phyloP scores from a whole-genome alignment of 768 basidiomycete species.

The Daedalea quercina region DNA sequence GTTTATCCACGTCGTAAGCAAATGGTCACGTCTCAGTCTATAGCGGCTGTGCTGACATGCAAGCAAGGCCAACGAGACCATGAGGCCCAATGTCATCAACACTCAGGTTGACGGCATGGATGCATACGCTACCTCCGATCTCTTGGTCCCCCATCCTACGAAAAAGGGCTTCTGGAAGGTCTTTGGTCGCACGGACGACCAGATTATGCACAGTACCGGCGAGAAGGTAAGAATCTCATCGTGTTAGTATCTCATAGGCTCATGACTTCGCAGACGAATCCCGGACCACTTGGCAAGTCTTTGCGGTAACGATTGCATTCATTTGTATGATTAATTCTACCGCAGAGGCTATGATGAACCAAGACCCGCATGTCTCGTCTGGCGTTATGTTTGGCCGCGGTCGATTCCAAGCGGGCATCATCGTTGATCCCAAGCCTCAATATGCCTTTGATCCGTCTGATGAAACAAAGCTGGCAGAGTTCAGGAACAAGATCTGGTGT shows the following conservation, averaged over 20 bases:
- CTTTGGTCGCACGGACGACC: slow-evolving; percentile 38
- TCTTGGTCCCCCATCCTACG: slow-evolving; percentile 34
- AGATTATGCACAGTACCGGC: slow-evolving; percentile 36
- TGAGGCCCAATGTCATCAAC: slow-evolving; percentile 24
- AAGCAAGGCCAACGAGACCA: not conserved
- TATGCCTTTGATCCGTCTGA: slow-evolving; percentile 27
- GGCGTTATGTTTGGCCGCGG: slow-evolving; percentile 37
- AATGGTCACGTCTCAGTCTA: not conserved
- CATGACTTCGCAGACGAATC: slow-evolving; percentile 26
- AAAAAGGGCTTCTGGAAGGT: slow-evolving; percentile 30
- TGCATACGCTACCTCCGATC: slow-evolving; percentile 35
- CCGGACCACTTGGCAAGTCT: slow-evolving; percentile 26
- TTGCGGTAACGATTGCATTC: not conserved
- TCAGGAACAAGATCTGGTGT: slow-evolving; percentile 31
- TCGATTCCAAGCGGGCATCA: slow-evolving; percentile 31
- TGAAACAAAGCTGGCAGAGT: slow-evolving; percentile 21
- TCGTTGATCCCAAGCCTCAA: slow-evolving; percentile 30
- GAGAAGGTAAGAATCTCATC: slow-evolving; percentile 25
- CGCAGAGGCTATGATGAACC: slow-evolving; percentile 28
- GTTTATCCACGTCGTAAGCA: slow-evolving; percentile 1
- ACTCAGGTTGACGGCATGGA: slow-evolving; percentile 22
- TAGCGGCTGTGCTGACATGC: too few relatives aligned
- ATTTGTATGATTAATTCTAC: slow-evolving; percentile 27
- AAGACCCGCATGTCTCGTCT: slow-evolving; percentile 26
- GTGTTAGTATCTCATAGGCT: too few relatives aligned